Evolutionary conservation across 352 stramenopile species (phyloP).

Genomic region (Phytophthora palmivora): DNA sequence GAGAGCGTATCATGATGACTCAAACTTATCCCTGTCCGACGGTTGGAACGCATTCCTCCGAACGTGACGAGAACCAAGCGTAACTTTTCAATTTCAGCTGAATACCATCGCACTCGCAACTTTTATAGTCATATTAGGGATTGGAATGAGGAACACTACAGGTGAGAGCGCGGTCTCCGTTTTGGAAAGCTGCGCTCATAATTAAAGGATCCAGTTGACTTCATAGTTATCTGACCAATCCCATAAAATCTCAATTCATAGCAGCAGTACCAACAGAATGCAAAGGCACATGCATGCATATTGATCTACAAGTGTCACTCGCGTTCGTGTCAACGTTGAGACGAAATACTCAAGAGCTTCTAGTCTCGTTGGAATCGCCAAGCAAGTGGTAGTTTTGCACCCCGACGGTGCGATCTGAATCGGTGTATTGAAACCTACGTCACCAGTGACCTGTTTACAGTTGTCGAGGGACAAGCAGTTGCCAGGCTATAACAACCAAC

Average conservation of each 20-base stretch:
- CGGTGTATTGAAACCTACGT: too few species aligned
- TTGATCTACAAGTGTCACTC: too few species aligned
- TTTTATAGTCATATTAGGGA: constrained; percentile 12
- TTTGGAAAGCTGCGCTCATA: constrained; percentile 74
- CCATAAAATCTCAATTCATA: not conserved
- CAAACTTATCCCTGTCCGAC: constrained; percentile 91
- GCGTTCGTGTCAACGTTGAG: too few species aligned
- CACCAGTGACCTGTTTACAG: too few species aligned
- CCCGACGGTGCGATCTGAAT: too few species aligned
- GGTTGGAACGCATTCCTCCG: constrained; percentile 81
- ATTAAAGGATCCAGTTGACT: constrained; percentile 89
- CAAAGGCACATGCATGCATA: too few species aligned
- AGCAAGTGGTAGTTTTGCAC: constrained; percentile 48
- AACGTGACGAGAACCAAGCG: constrained; percentile 88
- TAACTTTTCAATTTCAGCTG: constrained; percentile 88
- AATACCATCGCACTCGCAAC: constrained; percentile 53
- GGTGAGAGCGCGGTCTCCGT: constrained; percentile 76
- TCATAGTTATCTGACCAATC: constrained; percentile 91
- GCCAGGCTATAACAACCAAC: too few species aligned
- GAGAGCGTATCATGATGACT: constrained; percentile 80
- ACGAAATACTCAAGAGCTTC: too few species aligned
- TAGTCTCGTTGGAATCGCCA: too few species aligned
- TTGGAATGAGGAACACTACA: constrained; percentile 84
- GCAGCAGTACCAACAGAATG: too few species aligned
- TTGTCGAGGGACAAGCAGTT: too few species aligned